Percentiles rank a stretch among this genome's conserved stretches.
phyloP scores from a whole-genome alignment of 208 protist species.

The Trichomonas tenax region DNA sequence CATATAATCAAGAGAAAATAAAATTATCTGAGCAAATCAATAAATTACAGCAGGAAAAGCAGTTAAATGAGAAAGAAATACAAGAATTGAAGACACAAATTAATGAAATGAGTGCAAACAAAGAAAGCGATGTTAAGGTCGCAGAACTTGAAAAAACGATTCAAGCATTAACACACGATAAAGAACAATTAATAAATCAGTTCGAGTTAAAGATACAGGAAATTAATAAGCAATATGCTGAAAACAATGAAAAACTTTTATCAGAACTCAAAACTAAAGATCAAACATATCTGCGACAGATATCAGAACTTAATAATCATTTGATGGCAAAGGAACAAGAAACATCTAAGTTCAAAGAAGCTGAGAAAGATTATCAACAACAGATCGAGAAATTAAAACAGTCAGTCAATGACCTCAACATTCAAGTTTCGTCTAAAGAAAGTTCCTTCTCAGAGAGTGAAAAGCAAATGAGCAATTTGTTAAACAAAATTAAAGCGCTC shows the following conservation, averaged over 20 bases:
- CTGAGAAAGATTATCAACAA: no score
- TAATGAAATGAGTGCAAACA: background rate
- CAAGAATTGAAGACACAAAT: background rate
- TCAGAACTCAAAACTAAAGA: background rate
- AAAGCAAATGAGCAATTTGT: background rate
- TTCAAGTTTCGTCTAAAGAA: background rate
- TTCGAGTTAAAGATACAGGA: no score
- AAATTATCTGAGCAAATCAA: background rate
- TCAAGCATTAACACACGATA: no score
- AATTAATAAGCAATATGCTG: no score
- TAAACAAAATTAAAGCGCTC: background rate
- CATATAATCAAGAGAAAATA: background rate
- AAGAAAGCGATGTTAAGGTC: background rate
- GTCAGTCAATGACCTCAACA: background rate
- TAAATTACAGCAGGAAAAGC: background rate
- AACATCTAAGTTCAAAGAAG: background rate
- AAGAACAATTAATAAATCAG: background rate
- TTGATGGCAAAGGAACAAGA: background rate
- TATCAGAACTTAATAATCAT: background rate
- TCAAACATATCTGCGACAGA: background rate
- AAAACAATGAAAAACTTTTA: background rate
- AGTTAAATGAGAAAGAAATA: background rate
- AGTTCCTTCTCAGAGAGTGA: background rate
- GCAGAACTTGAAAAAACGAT: no score
- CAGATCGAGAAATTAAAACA: background rate